These are phyloP conservation scores for Sporothrix pallida DNA, from an alignment of 2,329 filamentous ascomycete genomes.

Conservation along the genomic window DNA sequence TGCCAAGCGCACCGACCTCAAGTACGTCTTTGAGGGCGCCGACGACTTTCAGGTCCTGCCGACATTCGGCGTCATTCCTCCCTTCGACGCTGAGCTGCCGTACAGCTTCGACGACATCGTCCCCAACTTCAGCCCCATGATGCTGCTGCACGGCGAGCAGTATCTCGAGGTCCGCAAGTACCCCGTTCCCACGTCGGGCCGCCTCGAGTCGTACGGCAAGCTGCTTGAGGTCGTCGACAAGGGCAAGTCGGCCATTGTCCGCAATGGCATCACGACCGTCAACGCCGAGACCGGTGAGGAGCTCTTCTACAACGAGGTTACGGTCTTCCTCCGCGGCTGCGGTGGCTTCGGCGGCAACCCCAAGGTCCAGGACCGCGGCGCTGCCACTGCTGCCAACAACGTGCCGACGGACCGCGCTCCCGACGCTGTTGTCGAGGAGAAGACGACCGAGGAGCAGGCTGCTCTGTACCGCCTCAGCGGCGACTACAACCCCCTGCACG, in stretches of 20 bases:
- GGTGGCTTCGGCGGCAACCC: slow-evolving; percentile 87
- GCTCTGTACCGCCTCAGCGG: slow-evolving; percentile 91
- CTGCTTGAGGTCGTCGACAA: slow-evolving; percentile 97
- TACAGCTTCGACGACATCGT: slow-evolving; percentile 83
- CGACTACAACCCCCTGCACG: slow-evolving; percentile 94
- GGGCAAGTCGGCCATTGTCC: slow-evolving; percentile 83
- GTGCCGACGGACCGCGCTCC: slow-evolving; percentile 73
- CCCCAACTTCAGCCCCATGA: slow-evolving; percentile 97
- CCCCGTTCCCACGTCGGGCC: slow-evolving; percentile 84
- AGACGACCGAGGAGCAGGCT: slow-evolving; percentile 88
- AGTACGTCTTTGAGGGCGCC: slow-evolving; percentile 85
- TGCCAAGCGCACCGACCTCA: slow-evolving; percentile 86
- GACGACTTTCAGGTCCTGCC: slow-evolving; percentile 94
- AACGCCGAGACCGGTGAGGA: slow-evolving; percentile 85
- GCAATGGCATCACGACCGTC: slow-evolving; percentile 79
- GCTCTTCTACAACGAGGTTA: slow-evolving; percentile 95
- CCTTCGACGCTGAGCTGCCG: slow-evolving; percentile 80
- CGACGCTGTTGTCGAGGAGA: slow-evolving; percentile 82
- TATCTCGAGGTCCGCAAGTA: slow-evolving; percentile 93
- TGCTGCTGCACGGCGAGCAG: slow-evolving; percentile 98
- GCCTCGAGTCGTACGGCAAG: slow-evolving; percentile 74
- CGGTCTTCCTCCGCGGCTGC: slow-evolving; percentile 88
- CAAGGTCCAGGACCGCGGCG: slow-evolving; percentile 78
- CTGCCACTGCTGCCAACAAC: slow-evolving; percentile 78
- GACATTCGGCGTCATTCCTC: slow-evolving; percentile 96